These are phyloP conservation scores for Aspergillus uvarum DNA, from an alignment of 2,329 filamentous ascomycete species.

Conservation along the genomic window DNA sequence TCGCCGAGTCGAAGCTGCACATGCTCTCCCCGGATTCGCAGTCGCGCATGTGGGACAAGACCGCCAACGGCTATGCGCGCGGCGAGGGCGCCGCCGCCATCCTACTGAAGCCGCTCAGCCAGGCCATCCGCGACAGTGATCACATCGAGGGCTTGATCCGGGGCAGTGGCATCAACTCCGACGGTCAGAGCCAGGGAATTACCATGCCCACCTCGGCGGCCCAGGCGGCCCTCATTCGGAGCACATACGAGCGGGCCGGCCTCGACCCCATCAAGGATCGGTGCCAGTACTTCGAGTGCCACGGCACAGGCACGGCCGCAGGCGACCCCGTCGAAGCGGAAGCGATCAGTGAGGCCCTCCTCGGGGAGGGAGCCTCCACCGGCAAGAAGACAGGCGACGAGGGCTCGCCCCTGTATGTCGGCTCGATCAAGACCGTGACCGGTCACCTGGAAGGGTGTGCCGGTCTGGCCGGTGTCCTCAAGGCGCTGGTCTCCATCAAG, in stretches of 20 bases:
- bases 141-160: conserved; percentile 7
- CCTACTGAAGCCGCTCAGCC: conserved; percentile 2
- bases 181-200: conserved; percentile 37
- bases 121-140: conserved; percentile 7
- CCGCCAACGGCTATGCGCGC: conserved; percentile 13
- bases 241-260: conserved; percentile 41
- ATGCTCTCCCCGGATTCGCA: conserved; percentile 33
- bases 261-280: conserved; percentile 35
- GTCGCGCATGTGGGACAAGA: conserved; percentile 26
- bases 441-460: conserved; percentile 18
- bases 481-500: conserved; percentile 24
- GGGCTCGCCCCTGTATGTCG: conserved; percentile 1
- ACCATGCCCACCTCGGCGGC: conserved; percentile 38
- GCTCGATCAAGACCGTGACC: conserved; percentile 15
- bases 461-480: conserved; percentile 26
- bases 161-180: conserved; percentile 36
- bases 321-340: conserved; percentile 11
- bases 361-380: not conserved
- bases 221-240: conserved; percentile 42
- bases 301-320: conserved; percentile 41
- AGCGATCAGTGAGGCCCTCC: conserved; percentile 5
- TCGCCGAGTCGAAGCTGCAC: conserved; percentile 14
- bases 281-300: conserved; percentile 47
- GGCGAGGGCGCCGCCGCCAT: conserved; percentile 10
- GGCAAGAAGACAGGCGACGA: not conserved